These are phyloP conservation scores for Thalassiosira livingstoniorum DNA, from an alignment of 352 stramenopile genomes.

Conservation along the genomic window DNA sequence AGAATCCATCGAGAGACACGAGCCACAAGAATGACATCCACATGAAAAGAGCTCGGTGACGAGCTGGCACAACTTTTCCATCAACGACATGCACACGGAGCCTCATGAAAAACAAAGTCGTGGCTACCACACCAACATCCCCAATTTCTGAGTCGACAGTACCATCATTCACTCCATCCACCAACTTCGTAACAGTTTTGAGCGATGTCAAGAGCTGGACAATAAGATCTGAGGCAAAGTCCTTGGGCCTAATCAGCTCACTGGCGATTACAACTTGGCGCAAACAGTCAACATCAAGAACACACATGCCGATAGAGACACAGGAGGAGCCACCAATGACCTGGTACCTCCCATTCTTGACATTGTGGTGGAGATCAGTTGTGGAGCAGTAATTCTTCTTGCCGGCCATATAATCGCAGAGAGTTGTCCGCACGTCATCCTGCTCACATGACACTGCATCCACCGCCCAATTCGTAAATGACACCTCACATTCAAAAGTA, in stretches of 20 bases:
- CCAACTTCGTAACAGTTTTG: not conserved
- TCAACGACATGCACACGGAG: not conserved
- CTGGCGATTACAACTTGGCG: not conserved
- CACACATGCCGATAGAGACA: not conserved
- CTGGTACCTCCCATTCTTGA: not conserved
- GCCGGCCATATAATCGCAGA: not conserved
- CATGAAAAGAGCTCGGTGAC: not conserved
- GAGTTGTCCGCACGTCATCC: not conserved
- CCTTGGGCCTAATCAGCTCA: not conserved
- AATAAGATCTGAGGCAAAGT: not conserved
- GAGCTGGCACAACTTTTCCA: not conserved
- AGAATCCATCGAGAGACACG: not conserved
- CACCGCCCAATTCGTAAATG: not conserved
- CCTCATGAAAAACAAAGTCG: not conserved
- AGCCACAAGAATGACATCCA: not conserved
- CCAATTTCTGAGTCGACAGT: not conserved
- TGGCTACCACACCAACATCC: not conserved
- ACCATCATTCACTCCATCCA: not conserved
- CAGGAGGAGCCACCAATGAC: not conserved
- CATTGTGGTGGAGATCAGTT: not conserved
- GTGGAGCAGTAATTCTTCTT: not conserved
- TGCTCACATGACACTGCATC: not conserved
- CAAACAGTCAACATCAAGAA: not conserved
- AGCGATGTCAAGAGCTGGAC: not conserved
- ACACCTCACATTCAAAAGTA: not conserved